phyloP scores from a whole-genome alignment of 2,329 filamentous ascomycete species.

The Colletotrichum lini region DNA sequence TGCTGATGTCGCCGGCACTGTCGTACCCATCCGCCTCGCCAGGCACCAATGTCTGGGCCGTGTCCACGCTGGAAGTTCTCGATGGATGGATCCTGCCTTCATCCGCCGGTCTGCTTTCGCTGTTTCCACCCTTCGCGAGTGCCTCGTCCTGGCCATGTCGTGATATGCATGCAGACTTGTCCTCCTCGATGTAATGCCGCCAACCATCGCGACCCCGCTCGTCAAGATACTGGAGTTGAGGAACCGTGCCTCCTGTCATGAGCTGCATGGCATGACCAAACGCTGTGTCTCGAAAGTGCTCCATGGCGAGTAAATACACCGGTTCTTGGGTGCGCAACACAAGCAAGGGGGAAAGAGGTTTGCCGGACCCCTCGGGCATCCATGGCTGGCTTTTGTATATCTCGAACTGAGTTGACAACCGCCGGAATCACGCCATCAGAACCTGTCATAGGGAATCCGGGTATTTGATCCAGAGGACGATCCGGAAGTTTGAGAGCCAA shows the following conservation, averaged over 20 bases:
- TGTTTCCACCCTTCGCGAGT: neutral
- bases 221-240: constrained; percentile 26
- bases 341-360: neutral
- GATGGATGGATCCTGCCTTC: no score
- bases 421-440: neutral
- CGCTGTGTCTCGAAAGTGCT: constrained; percentile 23
- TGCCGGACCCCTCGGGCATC: no score
- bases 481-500: neutral
- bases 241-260: neutral
- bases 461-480: no score
- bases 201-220: constrained; percentile 12
- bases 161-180: neutral
- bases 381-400: neutral
- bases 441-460: neutral
- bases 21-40: neutral
- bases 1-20: neutral
- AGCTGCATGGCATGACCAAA: constrained; percentile 15
- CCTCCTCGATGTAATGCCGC: constrained; percentile 13
- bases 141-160: neutral
- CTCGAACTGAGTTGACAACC: no score
- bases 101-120: neutral
- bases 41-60: neutral
- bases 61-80: neutral
- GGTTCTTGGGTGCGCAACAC: neutral
- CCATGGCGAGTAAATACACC: neutral